Evolutionary conservation across 2,329 filamentous ascomycete genomes (phyloP), one percentile per base, ranked within the genome.

Genomic region (Colletotrichum sojae): DNA sequence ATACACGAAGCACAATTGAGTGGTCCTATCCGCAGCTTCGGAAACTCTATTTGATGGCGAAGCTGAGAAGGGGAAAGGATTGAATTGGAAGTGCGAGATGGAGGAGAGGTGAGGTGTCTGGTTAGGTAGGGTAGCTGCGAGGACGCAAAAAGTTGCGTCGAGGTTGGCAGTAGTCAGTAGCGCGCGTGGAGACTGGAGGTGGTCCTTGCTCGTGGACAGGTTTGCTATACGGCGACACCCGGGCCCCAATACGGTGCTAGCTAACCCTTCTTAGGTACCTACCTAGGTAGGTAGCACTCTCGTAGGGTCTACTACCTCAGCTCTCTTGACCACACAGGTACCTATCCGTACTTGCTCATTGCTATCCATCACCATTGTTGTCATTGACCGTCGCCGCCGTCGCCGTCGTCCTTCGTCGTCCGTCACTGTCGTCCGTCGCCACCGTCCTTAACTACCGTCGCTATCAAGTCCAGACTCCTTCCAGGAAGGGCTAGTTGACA

Each of bases 111-210:
- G 62, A 69, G 61, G 66, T 61, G 66, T 69, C 55, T 56, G 54
- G 46, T 69, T 69, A 69, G 66, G 66, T 69, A 69, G 60, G 54
- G 62, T 25, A 27, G 39, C 52, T n/a, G 49, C n/a, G 55, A 55
- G 66, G 49, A 61, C 54, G 20, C 31, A 60, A 52, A 68, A 53
- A 40, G 62, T 61, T 66, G 66, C n/a, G n/a, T 51, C 55, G 58
- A 18, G 6, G 16, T 46, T 18, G 16, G 6, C 18, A 18, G 45
- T n/a, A 18, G 45, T n/a, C 22, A 25, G 45, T n/a, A 18, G 18
- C 45, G 45, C 18, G 43, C 18, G 20, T 22, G 12, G 51, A 66
- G 43, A 27, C 25, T 36, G 53, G 49, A 22, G 22, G 22, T 25
- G 22, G 22, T 25, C 22, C 22, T 25, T 39, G 59, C 66, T 27